Conservation (phyloP, 345 rosid genomes). For the Eucalyptus globulus region DNA sequence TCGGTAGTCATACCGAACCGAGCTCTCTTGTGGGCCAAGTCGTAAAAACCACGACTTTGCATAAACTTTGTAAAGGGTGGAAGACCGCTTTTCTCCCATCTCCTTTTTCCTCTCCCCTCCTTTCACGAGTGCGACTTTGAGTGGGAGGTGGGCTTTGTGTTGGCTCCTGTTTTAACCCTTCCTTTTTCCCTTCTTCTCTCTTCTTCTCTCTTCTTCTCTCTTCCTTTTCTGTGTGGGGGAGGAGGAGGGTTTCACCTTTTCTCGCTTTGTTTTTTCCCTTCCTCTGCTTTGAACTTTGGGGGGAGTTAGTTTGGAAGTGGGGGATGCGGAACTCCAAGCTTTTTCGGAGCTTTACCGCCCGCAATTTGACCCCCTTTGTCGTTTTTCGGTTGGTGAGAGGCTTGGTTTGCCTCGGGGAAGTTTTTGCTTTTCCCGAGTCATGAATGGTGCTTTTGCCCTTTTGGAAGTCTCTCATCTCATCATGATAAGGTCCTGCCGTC, state of each 20-base stretch:
- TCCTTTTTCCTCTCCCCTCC: not conserved
- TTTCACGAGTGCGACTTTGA: not conserved
- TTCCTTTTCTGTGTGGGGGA: not conserved
- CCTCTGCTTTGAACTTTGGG: not conserved
- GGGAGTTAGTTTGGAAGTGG: not conserved
- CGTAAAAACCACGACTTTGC: not conserved
- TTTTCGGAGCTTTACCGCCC: conserved; percentile 10
- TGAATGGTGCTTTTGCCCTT: not conserved
- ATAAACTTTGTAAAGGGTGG: not conserved
- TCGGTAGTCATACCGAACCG: not conserved
- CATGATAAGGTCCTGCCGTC: not conserved
- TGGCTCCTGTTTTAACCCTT: not conserved
- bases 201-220: not conserved
- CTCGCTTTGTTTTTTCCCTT: not conserved
- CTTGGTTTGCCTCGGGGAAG: not conserved
- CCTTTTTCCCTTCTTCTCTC: not conserved
- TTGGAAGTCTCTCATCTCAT: not conserved
- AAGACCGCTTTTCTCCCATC: not conserved
- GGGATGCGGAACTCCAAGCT: not conserved
- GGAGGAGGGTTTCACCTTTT: not conserved
- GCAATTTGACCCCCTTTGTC: conserved; percentile 11
- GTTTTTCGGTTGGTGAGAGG: not conserved
- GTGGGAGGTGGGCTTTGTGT: not conserved
- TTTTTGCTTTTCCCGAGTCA: not conserved
- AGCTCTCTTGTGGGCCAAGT: not conserved